Evolutionary conservation across 2,329 filamentous ascomycete species (phyloP).

Genomic region (Neurospora crassa): DNA sequence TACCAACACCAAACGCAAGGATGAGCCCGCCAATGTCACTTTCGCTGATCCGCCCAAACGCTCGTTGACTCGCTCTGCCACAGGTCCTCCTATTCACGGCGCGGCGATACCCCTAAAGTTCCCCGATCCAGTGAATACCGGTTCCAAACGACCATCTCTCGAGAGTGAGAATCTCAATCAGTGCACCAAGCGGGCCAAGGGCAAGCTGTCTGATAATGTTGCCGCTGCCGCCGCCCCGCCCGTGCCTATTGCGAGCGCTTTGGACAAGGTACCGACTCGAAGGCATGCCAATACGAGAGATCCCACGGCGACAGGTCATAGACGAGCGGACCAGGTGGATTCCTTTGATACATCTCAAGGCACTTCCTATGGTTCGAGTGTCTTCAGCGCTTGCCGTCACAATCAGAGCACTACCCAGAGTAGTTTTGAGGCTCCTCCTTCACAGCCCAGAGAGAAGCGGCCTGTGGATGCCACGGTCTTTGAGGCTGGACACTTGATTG

Average conservation of each 20-base stretch:
- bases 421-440: not conserved
- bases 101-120: not conserved
- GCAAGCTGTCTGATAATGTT: not conserved
- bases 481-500: not conserved
- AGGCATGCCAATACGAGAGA: constrained; percentile 9
- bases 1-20: not conserved
- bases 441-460: not conserved
- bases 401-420: constrained; percentile 3
- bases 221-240: constrained; percentile 2
- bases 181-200: constrained; percentile 7
- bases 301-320: constrained; percentile 2
- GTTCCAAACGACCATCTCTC: constrained; percentile 9
- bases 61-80: not conserved
- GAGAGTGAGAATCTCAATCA: constrained; percentile 3
- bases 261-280: constrained; percentile 12
- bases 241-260: not conserved
- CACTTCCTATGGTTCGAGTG: not conserved
- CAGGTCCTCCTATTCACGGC: not conserved
- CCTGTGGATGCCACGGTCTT: not conserved
- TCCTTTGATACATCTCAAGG: constrained; percentile 8
- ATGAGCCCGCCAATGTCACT: not conserved
- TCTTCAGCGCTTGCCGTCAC: not conserved
- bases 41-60: not conserved
- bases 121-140: not conserved
- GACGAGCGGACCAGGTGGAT: not conserved